These are phyloP conservation scores for Colletotrichum sojae DNA, from an alignment of 2,329 filamentous ascomycete species.

Conservation along the genomic window DNA sequence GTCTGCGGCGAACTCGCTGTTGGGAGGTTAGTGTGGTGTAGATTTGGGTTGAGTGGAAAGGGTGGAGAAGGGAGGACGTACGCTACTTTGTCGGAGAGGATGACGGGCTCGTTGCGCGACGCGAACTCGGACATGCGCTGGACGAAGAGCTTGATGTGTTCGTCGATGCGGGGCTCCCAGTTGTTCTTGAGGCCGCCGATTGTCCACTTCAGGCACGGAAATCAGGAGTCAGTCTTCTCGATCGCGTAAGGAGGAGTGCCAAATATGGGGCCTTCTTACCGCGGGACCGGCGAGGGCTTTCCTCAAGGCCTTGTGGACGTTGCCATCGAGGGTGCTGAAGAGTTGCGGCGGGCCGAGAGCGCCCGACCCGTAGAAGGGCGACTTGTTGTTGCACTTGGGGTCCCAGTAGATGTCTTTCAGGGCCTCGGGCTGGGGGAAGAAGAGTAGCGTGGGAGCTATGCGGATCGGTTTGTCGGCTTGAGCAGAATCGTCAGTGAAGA, in stretches of 20 bases:
- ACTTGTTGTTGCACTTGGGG: slow-evolving; percentile 26
- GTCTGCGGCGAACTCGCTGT: slow-evolving; percentile 29
- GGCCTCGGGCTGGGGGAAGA: slow-evolving; percentile 24
- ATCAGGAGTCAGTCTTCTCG: neutral
- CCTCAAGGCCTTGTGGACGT: slow-evolving; percentile 6
- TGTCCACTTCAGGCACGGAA: slow-evolving; percentile 7
- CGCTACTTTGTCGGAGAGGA: slow-evolving; percentile 30
- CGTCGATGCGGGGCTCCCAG: slow-evolving; percentile 28
- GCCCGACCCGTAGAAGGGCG: slow-evolving; percentile 12
- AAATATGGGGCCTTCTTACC: too few species aligned
- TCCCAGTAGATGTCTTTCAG: slow-evolving; percentile 29
- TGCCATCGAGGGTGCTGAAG: slow-evolving; percentile 24
- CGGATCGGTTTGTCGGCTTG: slow-evolving; percentile 28
- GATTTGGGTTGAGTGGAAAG: too few species aligned
- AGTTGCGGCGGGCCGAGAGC: slow-evolving; percentile 25
- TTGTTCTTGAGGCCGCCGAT: slow-evolving; percentile 26
- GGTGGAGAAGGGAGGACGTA: neutral
- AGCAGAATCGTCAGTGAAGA: neutral
- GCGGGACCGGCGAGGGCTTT: slow-evolving; percentile 25
- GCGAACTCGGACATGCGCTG: slow-evolving; percentile 24
- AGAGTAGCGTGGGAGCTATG: slow-evolving; percentile 15
- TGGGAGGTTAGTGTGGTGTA: neutral
- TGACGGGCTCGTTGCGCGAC: slow-evolving; percentile 1
- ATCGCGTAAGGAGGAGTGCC: too few species aligned
- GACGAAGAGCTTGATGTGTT: slow-evolving; percentile 24